A percentile compares a stretch with the other conserved stretches of the same genome.
Evolutionary conservation across 192 early-diverging fungal genomes (phyloP).

Genomic region (Coemansia sp.): DNA sequence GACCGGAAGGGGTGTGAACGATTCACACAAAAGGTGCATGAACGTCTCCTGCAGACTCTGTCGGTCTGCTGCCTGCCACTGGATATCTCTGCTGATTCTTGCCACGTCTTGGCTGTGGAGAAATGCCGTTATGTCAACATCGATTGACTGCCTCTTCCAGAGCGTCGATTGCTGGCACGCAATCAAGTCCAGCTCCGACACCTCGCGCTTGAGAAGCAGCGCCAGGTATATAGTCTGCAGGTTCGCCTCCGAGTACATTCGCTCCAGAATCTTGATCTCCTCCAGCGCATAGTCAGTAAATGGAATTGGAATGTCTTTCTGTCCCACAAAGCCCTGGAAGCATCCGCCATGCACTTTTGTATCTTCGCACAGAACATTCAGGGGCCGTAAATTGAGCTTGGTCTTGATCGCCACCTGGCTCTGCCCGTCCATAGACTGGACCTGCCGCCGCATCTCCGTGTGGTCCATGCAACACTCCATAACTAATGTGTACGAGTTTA

Average conservation of each 20-base stretch:
- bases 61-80: conserved; percentile 40
- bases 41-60: conserved; percentile 43
- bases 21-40: conserved; percentile 33
- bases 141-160: conserved; percentile 44
- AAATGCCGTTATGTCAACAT: conserved; percentile 53
- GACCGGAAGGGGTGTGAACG: conserved; percentile 38
- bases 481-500: conserved; percentile 44
- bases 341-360: conserved; percentile 37
- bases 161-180: conserved; percentile 39
- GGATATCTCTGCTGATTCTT: conserved; percentile 28
- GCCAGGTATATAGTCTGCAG: conserved; percentile 53
- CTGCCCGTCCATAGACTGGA: conserved; percentile 20
- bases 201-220: conserved; percentile 41
- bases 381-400: conserved; percentile 38
- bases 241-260: conserved; percentile 51
- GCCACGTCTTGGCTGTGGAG: conserved; percentile 55
- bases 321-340: conserved; percentile 46
- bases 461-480: conserved; percentile 57
- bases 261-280: conserved; percentile 47
- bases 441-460: conserved; percentile 43
- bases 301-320: conserved; percentile 36
- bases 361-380: conserved; percentile 18
- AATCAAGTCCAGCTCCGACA: conserved; percentile 38
- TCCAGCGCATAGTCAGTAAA: conserved; percentile 47
- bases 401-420: conserved; percentile 9